A percentile compares a stretch with the other conserved stretches of the same genome.
phyloP scores from a whole-genome alignment of 805 yeast species.

The Pichia heedii region DNA sequence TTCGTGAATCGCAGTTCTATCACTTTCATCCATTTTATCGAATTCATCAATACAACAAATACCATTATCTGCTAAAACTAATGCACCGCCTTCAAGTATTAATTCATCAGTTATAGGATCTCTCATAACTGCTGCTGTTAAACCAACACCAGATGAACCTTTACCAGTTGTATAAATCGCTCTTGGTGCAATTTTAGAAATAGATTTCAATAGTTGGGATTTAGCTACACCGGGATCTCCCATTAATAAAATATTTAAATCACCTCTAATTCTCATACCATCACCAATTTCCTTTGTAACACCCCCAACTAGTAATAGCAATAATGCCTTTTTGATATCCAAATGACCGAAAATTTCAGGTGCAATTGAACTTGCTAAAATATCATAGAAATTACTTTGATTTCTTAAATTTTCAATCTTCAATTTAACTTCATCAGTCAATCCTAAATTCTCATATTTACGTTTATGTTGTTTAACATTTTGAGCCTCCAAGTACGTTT shows the following conservation, averaged over 20 bases:
- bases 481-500: slow-evolving; percentile 87
- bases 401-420: slow-evolving; percentile 47
- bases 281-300: slow-evolving; percentile 92
- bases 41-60: slow-evolving; percentile 98
- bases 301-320: slow-evolving; percentile 85
- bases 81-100: slow-evolving; percentile 97
- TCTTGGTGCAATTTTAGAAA: slow-evolving; percentile 88
- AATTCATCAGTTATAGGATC: slow-evolving; percentile 99
- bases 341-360: slow-evolving; percentile 95
- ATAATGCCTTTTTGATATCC: slow-evolving; percentile 86
- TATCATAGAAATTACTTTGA: slow-evolving; percentile 67
- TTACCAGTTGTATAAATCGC: slow-evolving; percentile 97
- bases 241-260: slow-evolving; percentile 90
- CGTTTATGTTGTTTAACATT: slow-evolving; percentile 79
- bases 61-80: slow-evolving; percentile 95
- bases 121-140: slow-evolving; percentile 97
- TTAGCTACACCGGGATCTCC: slow-evolving; percentile 99
- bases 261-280: slow-evolving; percentile 97
- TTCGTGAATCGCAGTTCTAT: slow-evolving; percentile 96
- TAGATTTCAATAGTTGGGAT: slow-evolving; percentile 87
- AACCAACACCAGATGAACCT: slow-evolving; percentile 98
- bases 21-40: slow-evolving; percentile 96
- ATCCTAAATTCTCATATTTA: slow-evolving; percentile 60
- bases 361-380: slow-evolving; percentile 82
- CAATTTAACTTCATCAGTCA: slow-evolving; percentile 46